Base-by-base conservation (phyloP, 306 rosid species). In the Trifolium fragiferum region DNA sequence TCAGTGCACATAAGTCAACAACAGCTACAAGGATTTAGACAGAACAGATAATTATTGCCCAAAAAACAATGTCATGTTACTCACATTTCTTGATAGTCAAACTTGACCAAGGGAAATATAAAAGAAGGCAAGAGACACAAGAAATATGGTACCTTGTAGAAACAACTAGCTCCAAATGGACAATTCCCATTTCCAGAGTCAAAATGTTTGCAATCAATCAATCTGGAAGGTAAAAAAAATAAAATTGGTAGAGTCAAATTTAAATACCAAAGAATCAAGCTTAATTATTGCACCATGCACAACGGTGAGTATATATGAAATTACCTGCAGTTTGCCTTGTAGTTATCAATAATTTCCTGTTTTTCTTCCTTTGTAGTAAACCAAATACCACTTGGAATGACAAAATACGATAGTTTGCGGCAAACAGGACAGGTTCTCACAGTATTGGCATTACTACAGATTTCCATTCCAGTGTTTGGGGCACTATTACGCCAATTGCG, bases 311-410 rank as follows among this genome's bases (percentile, higher is more conserved):
- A 60, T 47, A 66, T 25, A 43, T 71, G 25, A 78, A 83, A 62
- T 85, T 88, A 93, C 97, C 84, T 90, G 82, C 93, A 96, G 87
- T 85, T 92, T 44, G 88, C 73, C 90, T 88, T 91, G 89, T 94
- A 94, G 90, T 87, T 91, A 75, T 87, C 88, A 75, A 91, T 86
- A 78, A 94, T 90, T 75, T 88, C 97, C 83, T 84, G 88, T 70
- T 94, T 94, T 72, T 94, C 96, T 81, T 89, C 96, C 78, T 88
- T 83, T 25, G 98, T 57, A 83, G 86, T 76, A 84, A 84, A 94
- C 97, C 98, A 94, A 61, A 91, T 86, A 84, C 84, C 87, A 82
- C 98, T 94, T 50, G 98, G 97, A 86, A 94, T 87, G 47, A 91
- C 97, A 81, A 84, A 91, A 83, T 91, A 88, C 0, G 97, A 94